Evolutionary conservation across 192 early-diverging fungal genomes (phyloP).

Genomic region (Mortierella antarctica): DNA sequence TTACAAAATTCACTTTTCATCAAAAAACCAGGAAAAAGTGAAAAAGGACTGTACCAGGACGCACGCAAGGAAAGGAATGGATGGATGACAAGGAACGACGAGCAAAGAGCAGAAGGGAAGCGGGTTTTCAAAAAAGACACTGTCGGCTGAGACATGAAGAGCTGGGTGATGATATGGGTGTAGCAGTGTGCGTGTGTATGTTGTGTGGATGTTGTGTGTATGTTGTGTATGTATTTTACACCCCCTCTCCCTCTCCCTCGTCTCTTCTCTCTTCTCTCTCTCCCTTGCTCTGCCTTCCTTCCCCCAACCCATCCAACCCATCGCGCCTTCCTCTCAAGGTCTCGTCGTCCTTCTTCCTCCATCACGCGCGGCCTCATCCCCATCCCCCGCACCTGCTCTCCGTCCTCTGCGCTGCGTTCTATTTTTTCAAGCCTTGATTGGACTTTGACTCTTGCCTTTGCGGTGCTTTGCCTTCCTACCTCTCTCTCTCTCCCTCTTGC

Average conservation of each 20-base stretch:
- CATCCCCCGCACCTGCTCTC: background rate
- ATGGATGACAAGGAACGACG: no score
- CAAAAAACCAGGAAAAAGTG: background rate
- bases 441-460: no score
- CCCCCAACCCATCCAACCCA: background rate
- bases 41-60: background rate
- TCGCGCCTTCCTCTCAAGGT: background rate
- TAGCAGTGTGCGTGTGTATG: no score
- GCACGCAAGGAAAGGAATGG: background rate
- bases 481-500: background rate
- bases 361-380: background rate
- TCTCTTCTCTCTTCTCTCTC: background rate
- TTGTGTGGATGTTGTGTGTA: no score
- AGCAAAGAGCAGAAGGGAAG: no score
- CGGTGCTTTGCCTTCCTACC: background rate
- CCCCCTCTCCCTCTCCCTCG: background rate
- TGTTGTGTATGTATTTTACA: no score
- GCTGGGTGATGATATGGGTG: no score
- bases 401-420: background rate
- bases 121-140: no score
- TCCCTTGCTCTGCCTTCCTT: background rate
- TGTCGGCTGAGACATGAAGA: no score
- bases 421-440: no score
- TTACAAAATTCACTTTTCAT: no score
- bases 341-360: background rate